Conservation (phyloP, 257 asterid species). For the Mentha longifolia region DNA sequence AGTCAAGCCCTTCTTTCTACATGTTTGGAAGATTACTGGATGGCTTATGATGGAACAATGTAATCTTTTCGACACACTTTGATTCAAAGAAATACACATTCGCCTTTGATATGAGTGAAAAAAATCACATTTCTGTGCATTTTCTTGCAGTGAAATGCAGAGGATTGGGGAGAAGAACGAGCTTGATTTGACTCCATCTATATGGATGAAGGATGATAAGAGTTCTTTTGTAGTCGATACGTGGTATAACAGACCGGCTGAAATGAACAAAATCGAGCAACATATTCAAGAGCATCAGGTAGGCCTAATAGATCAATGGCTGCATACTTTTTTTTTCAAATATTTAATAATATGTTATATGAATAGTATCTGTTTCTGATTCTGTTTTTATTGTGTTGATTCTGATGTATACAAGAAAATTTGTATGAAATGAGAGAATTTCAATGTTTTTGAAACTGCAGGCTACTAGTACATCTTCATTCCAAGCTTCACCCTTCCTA, state of each 20-base stretch:
- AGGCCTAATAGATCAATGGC: slow-evolving; percentile 17
- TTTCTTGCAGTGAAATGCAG: slow-evolving; percentile 56
- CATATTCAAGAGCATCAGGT: slow-evolving; percentile 35
- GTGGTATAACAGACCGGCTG: slow-evolving; percentile 37
- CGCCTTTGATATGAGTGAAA: no score
- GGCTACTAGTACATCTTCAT: slow-evolving; percentile 42
- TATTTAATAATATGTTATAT: not conserved
- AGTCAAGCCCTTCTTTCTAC: slow-evolving; percentile 68
- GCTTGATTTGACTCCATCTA: slow-evolving; percentile 37
- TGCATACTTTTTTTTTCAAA: not conserved
- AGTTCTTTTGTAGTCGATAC: slow-evolving; percentile 36
- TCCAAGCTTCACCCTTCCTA: slow-evolving; percentile 31
- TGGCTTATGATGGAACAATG: slow-evolving; percentile 63
- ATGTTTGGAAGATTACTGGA: slow-evolving; percentile 78
- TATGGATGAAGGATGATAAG: slow-evolving; percentile 36
- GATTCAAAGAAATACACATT: no score
- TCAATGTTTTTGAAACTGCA: slow-evolving; percentile 38
- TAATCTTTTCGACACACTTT: slow-evolving; percentile 33
- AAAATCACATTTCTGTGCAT: slow-evolving; percentile 15
- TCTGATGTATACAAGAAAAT: not conserved
- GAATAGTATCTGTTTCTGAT: not conserved
- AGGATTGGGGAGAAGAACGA: slow-evolving; percentile 46
- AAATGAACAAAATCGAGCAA: slow-evolving; percentile 37
- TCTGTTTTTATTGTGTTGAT: not conserved
- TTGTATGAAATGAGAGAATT: not conserved